A percentile compares a stretch with the other conserved stretches of the same genome.
These are phyloP conservation scores for Eremothecium cymbalariae DNA, from an alignment of 1,139 yeast genomes.

Conservation along the genomic window DNA sequence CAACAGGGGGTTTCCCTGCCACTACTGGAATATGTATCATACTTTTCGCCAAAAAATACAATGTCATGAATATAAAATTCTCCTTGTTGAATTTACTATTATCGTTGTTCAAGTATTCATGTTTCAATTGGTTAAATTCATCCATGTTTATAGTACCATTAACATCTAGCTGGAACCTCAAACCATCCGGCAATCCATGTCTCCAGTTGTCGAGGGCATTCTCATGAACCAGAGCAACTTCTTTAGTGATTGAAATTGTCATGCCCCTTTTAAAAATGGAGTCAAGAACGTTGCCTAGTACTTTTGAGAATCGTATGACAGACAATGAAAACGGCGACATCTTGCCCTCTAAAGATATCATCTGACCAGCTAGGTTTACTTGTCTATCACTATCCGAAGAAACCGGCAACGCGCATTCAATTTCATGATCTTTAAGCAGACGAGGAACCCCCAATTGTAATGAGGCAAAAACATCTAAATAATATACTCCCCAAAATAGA, in stretches of 20 bases:
- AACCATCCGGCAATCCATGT: constrained; percentile 52
- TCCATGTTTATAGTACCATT: constrained; percentile 41
- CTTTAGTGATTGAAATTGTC: constrained; percentile 35
- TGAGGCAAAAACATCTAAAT: constrained; percentile 68
- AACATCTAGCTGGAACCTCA: constrained; percentile 59
- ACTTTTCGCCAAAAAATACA: constrained; percentile 73
- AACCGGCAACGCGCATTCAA: constrained; percentile 79
- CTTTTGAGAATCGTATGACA: constrained; percentile 61
- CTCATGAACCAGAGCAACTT: constrained; percentile 44
- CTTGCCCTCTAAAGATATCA: constrained; percentile 49
- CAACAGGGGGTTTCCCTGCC: constrained; percentile 34
- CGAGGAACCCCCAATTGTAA: constrained; percentile 78
- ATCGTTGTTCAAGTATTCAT: constrained; percentile 33
- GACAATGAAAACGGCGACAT: constrained; percentile 56
- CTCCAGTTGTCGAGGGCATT: constrained; percentile 75
- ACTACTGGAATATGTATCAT: constrained; percentile 73
- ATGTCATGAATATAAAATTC: constrained; percentile 52
- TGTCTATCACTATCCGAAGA: constrained; percentile 48
- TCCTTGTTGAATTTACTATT: constrained; percentile 31
- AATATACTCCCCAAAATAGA: constrained; percentile 76
- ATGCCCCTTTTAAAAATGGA: constrained; percentile 47
- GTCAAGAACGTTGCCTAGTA: constrained; percentile 67
- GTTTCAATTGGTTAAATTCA: constrained; percentile 23
- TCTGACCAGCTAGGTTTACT: constrained; percentile 34
- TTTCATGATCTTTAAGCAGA: constrained; percentile 66